Percentiles rank a stretch among this genome's conserved stretches.
phyloP scores from a whole-genome alignment of 257 asterid genomes.

The Cordia subcordata region DNA sequence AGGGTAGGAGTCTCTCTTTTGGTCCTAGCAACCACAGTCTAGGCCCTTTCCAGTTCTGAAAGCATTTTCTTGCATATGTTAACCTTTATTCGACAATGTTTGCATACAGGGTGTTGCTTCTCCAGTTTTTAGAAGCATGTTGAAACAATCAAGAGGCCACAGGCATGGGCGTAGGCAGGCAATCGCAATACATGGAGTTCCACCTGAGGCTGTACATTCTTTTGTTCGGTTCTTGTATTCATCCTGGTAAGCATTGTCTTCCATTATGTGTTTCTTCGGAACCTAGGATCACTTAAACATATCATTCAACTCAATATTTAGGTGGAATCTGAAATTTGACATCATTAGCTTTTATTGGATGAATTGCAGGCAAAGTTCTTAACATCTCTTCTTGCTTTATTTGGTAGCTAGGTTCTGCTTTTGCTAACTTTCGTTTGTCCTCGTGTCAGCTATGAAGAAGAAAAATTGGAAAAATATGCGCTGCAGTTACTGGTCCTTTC shows the following conservation, averaged over 20 bases:
- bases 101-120: slow-evolving; percentile 66
- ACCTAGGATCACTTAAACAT: no score
- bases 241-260: slow-evolving; percentile 46
- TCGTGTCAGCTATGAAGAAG: slow-evolving; percentile 62
- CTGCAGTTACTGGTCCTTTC: slow-evolving; percentile 62
- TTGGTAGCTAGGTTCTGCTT: background rate
- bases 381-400: no score
- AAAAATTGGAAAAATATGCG: slow-evolving; percentile 53
- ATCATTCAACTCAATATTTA: no score
- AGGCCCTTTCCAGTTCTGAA: no score
- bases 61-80: background rate
- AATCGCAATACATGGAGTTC: slow-evolving; percentile 67
- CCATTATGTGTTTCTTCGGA: background rate
- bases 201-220: slow-evolving; percentile 69
- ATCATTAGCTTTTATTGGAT: no score
- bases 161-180: slow-evolving; percentile 30
- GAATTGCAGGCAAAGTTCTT: no score
- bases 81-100: slow-evolving; percentile 1
- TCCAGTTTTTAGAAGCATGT: slow-evolving; percentile 63
- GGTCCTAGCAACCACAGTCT: no score
- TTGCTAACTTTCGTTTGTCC: background rate
- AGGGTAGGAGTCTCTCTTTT: no score
- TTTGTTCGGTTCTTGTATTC: slow-evolving; percentile 75
- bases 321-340: no score
- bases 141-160: slow-evolving; percentile 31